Percentiles rank a stretch among this genome's conserved stretches.
Conservation (phyloP, 2,329 filamentous ascomycete species). For the Xylaria sp. region DNA sequence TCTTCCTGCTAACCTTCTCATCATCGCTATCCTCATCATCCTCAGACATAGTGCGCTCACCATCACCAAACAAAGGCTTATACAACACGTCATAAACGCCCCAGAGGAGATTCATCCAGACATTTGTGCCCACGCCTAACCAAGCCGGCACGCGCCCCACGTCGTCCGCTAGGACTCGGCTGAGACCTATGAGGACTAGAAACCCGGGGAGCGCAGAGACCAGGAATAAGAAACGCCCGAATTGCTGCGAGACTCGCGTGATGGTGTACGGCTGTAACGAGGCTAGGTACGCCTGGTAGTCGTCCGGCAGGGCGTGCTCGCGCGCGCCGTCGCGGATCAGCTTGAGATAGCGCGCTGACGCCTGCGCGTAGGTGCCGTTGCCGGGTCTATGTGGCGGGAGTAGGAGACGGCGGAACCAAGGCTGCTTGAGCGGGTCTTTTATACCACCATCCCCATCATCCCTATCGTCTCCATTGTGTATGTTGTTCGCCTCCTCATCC, state of each 20-base stretch:
- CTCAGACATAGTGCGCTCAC: constrained; percentile 70
- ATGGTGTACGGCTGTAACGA: constrained; percentile 75
- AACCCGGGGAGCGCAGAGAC: constrained; percentile 67
- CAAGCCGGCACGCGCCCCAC: constrained; percentile 73
- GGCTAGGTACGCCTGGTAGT: constrained; percentile 80
- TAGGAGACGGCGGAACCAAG: constrained; percentile 60
- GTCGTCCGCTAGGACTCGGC: constrained; percentile 68
- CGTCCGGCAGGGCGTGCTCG: constrained; percentile 81
- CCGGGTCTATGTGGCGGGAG: constrained; percentile 66
- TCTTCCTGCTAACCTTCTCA: neutral
- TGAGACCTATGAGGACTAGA: constrained; percentile 59
- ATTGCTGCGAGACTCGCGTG: constrained; percentile 72
- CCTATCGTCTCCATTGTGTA: too few species aligned
- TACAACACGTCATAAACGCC: constrained; percentile 71
- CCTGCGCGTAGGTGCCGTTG: constrained; percentile 77
- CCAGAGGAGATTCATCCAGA: constrained; percentile 66
- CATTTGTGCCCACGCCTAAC: constrained; percentile 65
- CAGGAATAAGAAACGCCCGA: constrained; percentile 74
- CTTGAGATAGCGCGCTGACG: constrained; percentile 84
- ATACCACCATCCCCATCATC: constrained; percentile 36
- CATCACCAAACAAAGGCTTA: constrained; percentile 81
- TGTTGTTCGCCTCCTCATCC: constrained; percentile 11
- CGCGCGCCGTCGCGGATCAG: constrained; percentile 81
- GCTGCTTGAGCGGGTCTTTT: constrained; percentile 50
- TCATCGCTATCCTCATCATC: constrained; percentile 35